phyloP scores from a whole-genome alignment of 441 rosid genomes.

The Dalechampia spathulata region DNA sequence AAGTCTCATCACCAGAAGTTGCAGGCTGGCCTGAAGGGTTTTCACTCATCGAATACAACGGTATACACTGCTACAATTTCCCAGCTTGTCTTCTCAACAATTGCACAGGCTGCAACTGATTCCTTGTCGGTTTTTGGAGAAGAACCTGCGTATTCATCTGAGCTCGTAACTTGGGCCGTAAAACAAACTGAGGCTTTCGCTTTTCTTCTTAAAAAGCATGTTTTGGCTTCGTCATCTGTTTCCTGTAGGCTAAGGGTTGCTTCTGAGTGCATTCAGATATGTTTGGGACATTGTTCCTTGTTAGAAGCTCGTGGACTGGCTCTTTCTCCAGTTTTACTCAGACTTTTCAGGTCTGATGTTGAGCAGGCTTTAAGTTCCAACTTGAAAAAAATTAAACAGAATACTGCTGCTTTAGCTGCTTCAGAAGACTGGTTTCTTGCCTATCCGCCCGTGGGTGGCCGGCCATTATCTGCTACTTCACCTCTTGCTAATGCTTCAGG shows the following conservation, averaged over 20 bases:
- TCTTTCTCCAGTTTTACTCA: constrained; percentile 63
- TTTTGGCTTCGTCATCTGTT: constrained; percentile 72
- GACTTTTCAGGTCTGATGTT: constrained; percentile 53
- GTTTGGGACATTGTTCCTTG: constrained; percentile 64
- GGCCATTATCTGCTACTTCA: constrained; percentile 41
- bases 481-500: constrained; percentile 29
- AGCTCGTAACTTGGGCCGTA: constrained; percentile 95
- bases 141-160: constrained; percentile 79
- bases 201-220: constrained; percentile 55
- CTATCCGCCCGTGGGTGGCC: constrained; percentile 50
- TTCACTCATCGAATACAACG: constrained; percentile 56
- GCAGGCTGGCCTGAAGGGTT: constrained; percentile 44
- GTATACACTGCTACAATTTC: constrained; percentile 68
- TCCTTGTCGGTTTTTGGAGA: constrained; percentile 70
- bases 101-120: constrained; percentile 85
- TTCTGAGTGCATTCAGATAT: constrained; percentile 72
- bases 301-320: constrained; percentile 79
- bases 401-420: constrained; percentile 73
- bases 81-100: constrained; percentile 72
- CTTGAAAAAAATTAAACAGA: constrained; percentile 72
- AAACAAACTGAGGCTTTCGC: constrained; percentile 69
- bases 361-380: constrained; percentile 66
- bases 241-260: constrained; percentile 73
- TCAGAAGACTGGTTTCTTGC: constrained; percentile 81
- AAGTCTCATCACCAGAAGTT: constrained; percentile 46